These are phyloP conservation scores for Cryptococcus sp. DNA, from an alignment of 1,284 basidiomycete species.

Conservation along the genomic window DNA sequence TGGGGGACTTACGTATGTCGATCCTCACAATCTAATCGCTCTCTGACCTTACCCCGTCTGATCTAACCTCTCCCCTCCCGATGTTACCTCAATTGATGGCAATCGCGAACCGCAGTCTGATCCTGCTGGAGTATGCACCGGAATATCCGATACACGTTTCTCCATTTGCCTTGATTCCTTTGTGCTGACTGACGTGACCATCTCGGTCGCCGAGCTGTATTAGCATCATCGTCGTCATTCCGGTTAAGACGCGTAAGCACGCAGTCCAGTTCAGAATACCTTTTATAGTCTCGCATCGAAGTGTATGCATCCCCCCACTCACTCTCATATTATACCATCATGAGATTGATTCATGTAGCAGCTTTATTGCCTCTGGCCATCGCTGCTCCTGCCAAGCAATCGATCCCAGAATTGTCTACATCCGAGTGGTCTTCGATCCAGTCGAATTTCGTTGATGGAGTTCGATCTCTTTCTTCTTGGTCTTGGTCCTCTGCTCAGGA, in stretches of 20 bases:
- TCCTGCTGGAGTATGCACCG: too few species aligned
- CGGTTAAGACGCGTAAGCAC: neutral
- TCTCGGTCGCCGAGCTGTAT: neutral
- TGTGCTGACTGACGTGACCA: neutral
- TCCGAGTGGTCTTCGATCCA: slow-evolving; percentile 36
- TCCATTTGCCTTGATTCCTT: neutral
- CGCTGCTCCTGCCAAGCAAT: slow-evolving; percentile 8
- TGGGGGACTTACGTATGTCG: too few species aligned
- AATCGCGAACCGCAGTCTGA: too few species aligned
- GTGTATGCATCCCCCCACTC: neutral
- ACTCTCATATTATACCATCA: neutral
- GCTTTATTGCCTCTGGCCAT: slow-evolving; percentile 11
- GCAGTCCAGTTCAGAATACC: too few species aligned
- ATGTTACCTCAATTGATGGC: too few species aligned
- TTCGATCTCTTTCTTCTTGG: slow-evolving; percentile 25
- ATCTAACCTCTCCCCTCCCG: too few species aligned
- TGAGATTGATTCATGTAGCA: neutral
- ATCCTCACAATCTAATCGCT: too few species aligned
- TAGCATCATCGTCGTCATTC: neutral
- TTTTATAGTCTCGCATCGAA: neutral
- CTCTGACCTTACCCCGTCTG: too few species aligned
- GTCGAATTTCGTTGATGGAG: slow-evolving; percentile 20
- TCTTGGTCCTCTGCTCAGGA: slow-evolving; percentile 30
- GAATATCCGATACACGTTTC: neutral
- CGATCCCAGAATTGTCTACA: slow-evolving; percentile 30